Base-by-base conservation (phyloP, 768 basidiomycete genomes). In the Fibroporia radiculosa region DNA sequence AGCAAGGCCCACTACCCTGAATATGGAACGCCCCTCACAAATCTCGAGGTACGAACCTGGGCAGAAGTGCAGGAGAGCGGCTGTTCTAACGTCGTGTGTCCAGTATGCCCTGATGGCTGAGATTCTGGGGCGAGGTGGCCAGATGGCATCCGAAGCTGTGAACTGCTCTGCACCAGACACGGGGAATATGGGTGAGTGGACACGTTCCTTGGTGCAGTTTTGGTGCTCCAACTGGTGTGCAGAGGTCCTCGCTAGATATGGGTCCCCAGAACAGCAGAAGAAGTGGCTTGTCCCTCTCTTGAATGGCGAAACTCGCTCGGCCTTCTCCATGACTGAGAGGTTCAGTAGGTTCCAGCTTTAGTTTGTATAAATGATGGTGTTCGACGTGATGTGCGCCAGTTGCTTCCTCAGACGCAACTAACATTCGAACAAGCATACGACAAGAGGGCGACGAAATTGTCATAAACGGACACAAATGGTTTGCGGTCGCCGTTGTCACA, bases 21-120 rank as follows among this genome's bases (percentile, higher is more conserved):
- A 53, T 75, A 80, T 56, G 95, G 95, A 32, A 84, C 92, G 4
- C 83, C 84, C n/a, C 71, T 98, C 52, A 83, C 82, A 13, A 98
- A 97, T 64, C 72, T 99, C 36, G 96, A 99, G 75, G 92, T 92
- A 51, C 35, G 72, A 34, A 8, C 10, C 11, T 22, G 20, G 25
- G n/a, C 18, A 14, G 16, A 38, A n/a, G 40, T 22, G 13, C 10
- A 41, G 23, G n/a, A n/a, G 16, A 7, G 4, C 11, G 28, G 16
- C 16, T 19, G 39, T 12, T 40, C 24, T 20, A 14, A 24, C 22
- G 23, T 12, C 25, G 40, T 22, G 12, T 31, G 35, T 27, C 38
- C 52, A 93, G 91, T 98, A 99, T 62, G 91, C 88, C 29, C 85
- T 97, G 23, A 96, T 97, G 83, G 93, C 93, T n/a, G 95, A 96